Conservation (phyloP, 2,329 filamentous ascomycete genomes). For the Ascochyta viciae-villosae region DNA sequence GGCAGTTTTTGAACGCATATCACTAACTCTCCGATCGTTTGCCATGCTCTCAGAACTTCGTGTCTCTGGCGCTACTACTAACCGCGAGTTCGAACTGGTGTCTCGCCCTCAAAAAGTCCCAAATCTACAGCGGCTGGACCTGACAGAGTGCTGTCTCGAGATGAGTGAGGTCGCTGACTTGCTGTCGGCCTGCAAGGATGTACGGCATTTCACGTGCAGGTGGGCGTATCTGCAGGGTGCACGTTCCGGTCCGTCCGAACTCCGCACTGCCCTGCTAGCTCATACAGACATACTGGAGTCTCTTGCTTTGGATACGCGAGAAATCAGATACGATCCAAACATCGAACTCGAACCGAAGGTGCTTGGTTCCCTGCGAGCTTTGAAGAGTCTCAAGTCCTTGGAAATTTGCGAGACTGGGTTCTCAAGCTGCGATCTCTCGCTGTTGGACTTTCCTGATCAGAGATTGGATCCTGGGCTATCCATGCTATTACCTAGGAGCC, state of each 20-base stretch:
- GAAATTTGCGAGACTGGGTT: constrained; percentile 22
- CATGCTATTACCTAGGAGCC: constrained; percentile 17
- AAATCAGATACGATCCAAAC: not conserved
- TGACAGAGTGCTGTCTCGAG: constrained; percentile 25
- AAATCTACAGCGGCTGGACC: constrained; percentile 28
- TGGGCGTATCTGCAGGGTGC: constrained; percentile 24
- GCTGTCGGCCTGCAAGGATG: constrained; percentile 16
- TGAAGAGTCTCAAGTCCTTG: constrained; percentile 19
- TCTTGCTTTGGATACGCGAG: constrained; percentile 23
- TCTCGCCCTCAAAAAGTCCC: not conserved
- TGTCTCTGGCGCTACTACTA: constrained; percentile 18
- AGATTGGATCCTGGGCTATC: constrained; percentile 1
- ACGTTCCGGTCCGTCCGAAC: constrained; percentile 1
- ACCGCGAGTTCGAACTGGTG: not conserved
- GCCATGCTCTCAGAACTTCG: constrained; percentile 24
- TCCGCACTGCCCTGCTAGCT: constrained; percentile 19
- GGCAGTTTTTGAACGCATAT: constrained; percentile 15
- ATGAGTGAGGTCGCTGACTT: constrained; percentile 19
- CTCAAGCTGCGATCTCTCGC: not conserved
- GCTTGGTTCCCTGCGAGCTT: constrained; percentile 19
- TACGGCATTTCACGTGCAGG: constrained; percentile 30
- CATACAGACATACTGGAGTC: constrained; percentile 27
- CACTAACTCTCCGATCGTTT: constrained; percentile 10
- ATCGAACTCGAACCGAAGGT: not conserved
- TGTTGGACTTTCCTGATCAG: constrained; percentile 2